Evolutionary conservation across 2,329 filamentous ascomycete genomes (phyloP), one percentile per base, ranked within the genome.

Genomic region (Cladosporium colombiae): DNA sequence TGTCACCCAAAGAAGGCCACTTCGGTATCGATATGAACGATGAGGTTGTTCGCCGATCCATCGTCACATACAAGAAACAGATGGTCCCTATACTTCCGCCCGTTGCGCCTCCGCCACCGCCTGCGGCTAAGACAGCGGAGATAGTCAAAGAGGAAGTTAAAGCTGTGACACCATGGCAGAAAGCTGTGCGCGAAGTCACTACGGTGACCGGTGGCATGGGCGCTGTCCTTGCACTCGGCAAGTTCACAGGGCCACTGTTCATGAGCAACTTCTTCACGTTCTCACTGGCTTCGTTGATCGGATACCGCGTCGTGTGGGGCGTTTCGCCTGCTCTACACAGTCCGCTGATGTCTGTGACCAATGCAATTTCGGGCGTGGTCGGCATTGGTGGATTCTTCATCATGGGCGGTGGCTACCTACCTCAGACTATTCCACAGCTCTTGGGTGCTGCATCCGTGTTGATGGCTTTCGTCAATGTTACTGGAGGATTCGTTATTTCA

Each of bases 261-360:
- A 97, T 97, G 92, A 82, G 86, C 46, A 96, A 96, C 73, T 87
- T 89, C 56, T 94, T 96, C 74, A 93, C 91, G 0, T 95, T 95
- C 77, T 88, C 89, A 18, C 82, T 97, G 55, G 91, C 93, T 57
- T 91, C 91, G 72, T 81, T 97, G 31, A 92, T 96, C 69, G 93
- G 92, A 8, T 96, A 97, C 74, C 87, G 92, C 58, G 91, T 91
- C 6, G 91, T 96, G 27, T 96, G 92, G 92, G 92, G 92, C 62
- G 92, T 96, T 14, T 81, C 83, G 0, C 92, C 92, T 8, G 91
- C 92, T 40, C 83, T 97, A 5, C 93, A 96, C 77, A 94, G 91
- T 1, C 93, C 92, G 1, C 81, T 97, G 5, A 96, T 97, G 93
- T 93, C 90, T 71, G 92, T 96, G 40, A 96, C 93, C 8, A 96